Conservation (phyloP, 2,329 filamentous ascomycete genomes). For the Colletotrichum destructivum region DNA sequence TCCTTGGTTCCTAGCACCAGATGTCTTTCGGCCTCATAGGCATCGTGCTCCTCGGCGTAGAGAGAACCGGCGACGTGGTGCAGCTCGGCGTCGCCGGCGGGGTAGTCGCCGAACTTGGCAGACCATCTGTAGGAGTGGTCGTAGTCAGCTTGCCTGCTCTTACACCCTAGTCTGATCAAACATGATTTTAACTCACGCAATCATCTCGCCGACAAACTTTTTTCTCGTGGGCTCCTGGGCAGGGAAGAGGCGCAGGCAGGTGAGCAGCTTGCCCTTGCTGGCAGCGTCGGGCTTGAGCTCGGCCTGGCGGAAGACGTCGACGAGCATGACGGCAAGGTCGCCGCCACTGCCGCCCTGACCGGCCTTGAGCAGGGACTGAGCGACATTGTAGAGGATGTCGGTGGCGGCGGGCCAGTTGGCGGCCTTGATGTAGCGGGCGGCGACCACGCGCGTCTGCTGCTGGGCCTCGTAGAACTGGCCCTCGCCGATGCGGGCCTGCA, state of each 20-base stretch:
- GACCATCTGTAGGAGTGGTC: conserved; percentile 76
- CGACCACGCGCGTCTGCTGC: conserved; percentile 96
- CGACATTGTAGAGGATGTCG: conserved; percentile 88
- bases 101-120: conserved; percentile 85
- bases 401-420: conserved; percentile 88
- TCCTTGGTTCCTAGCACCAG: conserved; percentile 90
- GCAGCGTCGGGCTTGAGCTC: conserved; percentile 83
- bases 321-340: conserved; percentile 87
- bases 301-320: conserved; percentile 93
- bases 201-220: conserved; percentile 89
- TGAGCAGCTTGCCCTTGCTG: conserved; percentile 82
- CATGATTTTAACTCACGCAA: conserved; percentile 68
- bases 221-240: conserved; percentile 90
- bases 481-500: conserved; percentile 90
- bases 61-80: conserved; percentile 92
- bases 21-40: conserved; percentile 94
- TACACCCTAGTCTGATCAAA: background rate
- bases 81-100: conserved; percentile 92
- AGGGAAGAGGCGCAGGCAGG: conserved; percentile 85
- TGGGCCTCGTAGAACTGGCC: conserved; percentile 98
- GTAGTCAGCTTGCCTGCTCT: conserved; percentile 17
- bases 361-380: conserved; percentile 87
- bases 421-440: conserved; percentile 92
- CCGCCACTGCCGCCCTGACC: conserved; percentile 95
- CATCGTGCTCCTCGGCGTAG: conserved; percentile 93